Percentiles rank a stretch among this genome's conserved stretches.
Evolutionary conservation across 2,329 filamentous ascomycete species (phyloP).

Genomic region (Macrophomina tecta): DNA sequence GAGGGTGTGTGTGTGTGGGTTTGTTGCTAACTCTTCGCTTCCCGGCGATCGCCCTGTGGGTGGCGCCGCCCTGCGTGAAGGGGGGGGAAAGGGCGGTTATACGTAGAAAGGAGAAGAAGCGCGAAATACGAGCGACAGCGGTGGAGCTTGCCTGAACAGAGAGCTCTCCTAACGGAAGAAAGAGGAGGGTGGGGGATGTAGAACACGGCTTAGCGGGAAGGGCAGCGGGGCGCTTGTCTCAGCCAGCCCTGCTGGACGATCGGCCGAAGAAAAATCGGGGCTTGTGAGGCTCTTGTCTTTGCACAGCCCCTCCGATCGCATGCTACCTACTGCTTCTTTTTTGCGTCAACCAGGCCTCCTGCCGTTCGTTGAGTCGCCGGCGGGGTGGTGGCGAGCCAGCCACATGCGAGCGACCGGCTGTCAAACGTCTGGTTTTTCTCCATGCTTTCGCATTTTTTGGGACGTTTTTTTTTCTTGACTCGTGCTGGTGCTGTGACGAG

Average conservation of each 20-base stretch:
- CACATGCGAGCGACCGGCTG: background rate
- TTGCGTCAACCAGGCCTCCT: background rate
- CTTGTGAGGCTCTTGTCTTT: constrained; percentile 14
- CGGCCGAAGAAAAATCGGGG: background rate
- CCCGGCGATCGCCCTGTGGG: too few species aligned
- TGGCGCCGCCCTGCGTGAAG: too few species aligned
- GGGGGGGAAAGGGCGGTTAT: too few species aligned
- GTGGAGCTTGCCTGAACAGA: too few species aligned
- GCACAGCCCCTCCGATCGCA: background rate
- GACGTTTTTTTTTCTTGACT: background rate
- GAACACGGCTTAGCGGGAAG: background rate
- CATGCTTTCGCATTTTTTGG: background rate
- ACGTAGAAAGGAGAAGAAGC: too few species aligned
- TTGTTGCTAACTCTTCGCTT: too few species aligned
- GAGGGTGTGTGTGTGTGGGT: too few species aligned
- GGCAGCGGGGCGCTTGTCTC: background rate
- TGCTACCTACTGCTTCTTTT: background rate
- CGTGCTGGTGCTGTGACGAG: background rate
- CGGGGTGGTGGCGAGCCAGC: constrained; percentile 1
- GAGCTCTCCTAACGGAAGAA: too few species aligned
- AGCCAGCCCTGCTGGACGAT: background rate
- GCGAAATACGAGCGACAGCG: too few species aligned
- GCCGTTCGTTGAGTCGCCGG: background rate
- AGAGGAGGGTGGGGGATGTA: too few species aligned
- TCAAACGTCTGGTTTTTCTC: background rate